A percentile compares a stretch with the other conserved stretches of the same genome.
These are phyloP conservation scores for Euryodendron excelsum DNA, from an alignment of 148 eudicot species.

Conservation along the genomic window DNA sequence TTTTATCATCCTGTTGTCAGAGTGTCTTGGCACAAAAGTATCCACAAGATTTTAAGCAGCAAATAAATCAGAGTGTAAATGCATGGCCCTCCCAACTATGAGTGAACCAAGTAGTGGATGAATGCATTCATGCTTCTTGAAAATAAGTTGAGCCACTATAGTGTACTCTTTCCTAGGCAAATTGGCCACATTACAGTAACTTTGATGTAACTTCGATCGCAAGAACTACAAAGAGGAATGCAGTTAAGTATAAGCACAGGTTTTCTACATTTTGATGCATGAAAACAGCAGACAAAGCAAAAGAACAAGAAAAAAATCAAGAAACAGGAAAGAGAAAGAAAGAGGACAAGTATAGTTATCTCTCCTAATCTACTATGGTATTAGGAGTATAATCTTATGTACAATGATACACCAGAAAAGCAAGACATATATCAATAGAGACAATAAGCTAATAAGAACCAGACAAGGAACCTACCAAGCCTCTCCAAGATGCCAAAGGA, in stretches of 20 bases:
- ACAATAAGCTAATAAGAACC: background rate
- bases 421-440: background rate
- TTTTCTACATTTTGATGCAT: background rate
- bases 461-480: background rate
- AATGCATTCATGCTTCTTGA: background rate
- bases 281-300: background rate
- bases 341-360: background rate
- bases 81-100: background rate
- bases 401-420: background rate
- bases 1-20: background rate
- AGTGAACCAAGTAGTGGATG: slow-evolving; percentile 3
- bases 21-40: background rate
- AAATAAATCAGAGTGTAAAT: background rate
- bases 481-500: slow-evolving; percentile 9
- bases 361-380: background rate
- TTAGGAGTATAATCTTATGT: background rate
- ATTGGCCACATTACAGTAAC: background rate
- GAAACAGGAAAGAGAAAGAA: background rate
- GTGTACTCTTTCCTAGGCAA: background rate
- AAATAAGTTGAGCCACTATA: no score
- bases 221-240: background rate
- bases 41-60: background rate
- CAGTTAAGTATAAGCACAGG: background rate
- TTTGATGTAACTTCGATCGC: background rate
- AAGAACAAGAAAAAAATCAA: background rate